phyloP scores from a whole-genome alignment of 1,284 basidiomycete genomes.

The Neonothopanus nambi region DNA sequence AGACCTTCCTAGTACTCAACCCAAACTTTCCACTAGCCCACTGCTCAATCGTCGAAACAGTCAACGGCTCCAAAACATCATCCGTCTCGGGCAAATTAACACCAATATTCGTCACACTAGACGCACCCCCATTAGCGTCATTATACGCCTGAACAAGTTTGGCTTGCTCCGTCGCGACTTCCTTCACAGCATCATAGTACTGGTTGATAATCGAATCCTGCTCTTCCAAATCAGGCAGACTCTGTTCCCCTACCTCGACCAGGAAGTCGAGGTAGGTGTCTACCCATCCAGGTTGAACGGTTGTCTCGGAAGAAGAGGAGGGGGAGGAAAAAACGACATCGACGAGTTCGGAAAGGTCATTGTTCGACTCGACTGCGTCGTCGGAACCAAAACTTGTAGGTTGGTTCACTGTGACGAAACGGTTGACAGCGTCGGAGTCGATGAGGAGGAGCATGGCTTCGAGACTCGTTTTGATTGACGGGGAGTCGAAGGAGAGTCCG shows the following conservation, averaged over 20 bases:
- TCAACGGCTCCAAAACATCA: background rate
- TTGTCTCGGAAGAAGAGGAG: background rate
- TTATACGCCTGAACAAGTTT: background rate
- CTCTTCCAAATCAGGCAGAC: background rate
- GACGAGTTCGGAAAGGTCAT: background rate
- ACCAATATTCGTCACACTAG: background rate
- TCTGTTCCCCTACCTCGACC: background rate
- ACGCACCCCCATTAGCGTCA: background rate
- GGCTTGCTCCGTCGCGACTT: background rate
- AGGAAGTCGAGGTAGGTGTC: slow-evolving; percentile 2
- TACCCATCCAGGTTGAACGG: background rate
- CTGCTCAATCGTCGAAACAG: background rate
- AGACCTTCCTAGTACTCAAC: too few relatives aligned
- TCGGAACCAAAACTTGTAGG: background rate
- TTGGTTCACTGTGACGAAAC: background rate
- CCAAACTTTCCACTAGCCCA: background rate
- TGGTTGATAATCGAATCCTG: background rate
- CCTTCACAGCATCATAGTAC: background rate
- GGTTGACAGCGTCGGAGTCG: background rate
- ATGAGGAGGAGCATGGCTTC: background rate
- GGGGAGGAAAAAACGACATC: background rate
- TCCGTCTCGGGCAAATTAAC: background rate
- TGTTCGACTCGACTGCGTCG: background rate
- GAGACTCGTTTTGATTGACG: background rate
- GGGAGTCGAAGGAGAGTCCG: background rate